A percentile compares a stretch with the other conserved stretches of the same genome.
Evolutionary conservation across 2,329 filamentous ascomycete genomes (phyloP).

Genomic region (Apiospora koreana): DNA sequence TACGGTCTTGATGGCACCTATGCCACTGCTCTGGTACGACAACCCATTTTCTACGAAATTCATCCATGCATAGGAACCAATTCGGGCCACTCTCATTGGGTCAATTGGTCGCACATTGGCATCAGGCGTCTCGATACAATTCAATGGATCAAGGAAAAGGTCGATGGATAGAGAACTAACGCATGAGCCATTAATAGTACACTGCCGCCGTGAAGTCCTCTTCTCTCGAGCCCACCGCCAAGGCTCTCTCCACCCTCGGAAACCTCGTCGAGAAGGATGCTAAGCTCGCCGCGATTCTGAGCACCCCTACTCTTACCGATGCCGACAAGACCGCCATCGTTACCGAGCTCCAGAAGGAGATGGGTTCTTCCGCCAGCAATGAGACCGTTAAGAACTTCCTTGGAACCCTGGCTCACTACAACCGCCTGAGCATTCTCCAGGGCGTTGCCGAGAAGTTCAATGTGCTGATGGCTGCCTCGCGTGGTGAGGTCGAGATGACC

Average conservation of each 20-base stretch:
- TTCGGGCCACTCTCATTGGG: constrained; percentile 1
- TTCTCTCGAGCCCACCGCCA: constrained; percentile 81
- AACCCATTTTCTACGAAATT: constrained; percentile 13
- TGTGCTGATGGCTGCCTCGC: constrained; percentile 82
- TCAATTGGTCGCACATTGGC: constrained; percentile 21
- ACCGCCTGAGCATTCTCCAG: constrained; percentile 81
- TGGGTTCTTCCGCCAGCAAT: constrained; percentile 66
- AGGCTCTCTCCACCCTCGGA: constrained; percentile 72
- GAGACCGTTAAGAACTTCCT: constrained; percentile 95
- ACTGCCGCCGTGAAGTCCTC: constrained; percentile 90
- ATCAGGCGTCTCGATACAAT: neutral
- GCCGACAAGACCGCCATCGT: constrained; percentile 86
- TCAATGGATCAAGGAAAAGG: neutral
- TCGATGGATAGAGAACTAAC: constrained; percentile 22
- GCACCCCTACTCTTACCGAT: constrained; percentile 74
- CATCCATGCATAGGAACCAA: neutral
- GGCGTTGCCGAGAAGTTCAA: constrained; percentile 86
- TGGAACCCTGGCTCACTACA: constrained; percentile 88
- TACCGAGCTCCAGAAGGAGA: constrained; percentile 82
- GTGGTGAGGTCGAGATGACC: constrained; percentile 89
- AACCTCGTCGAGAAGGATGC: constrained; percentile 76
- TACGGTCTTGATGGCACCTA: constrained; percentile 98
- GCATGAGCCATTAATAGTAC: constrained; percentile 67
- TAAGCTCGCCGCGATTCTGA: constrained; percentile 77
- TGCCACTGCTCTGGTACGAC: constrained; percentile 92